A percentile compares a stretch with the other conserved stretches of the same genome.
phyloP scores from a whole-genome alignment of 225 moss, liverwort and hornwort species.

The Physcomitrium patens region DNA sequence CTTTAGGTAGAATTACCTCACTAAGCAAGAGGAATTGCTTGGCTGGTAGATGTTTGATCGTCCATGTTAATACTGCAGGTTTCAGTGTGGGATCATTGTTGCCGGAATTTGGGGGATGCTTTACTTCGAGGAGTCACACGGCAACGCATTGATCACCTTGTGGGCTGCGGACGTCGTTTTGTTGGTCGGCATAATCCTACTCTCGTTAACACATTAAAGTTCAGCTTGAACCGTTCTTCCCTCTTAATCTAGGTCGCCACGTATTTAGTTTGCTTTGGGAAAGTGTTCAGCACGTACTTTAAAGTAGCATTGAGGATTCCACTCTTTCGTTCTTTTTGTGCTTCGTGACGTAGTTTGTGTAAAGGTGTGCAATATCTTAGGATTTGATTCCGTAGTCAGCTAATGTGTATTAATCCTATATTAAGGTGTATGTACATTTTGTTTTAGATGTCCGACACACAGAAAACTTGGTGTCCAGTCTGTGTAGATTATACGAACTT shows the following conservation, averaged over 20 bases:
- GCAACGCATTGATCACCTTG: conserved; percentile 45
- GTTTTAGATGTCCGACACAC: conserved; percentile 11
- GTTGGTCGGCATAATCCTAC: conserved; percentile 43
- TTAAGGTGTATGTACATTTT: conserved; percentile 16
- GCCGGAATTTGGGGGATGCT: conserved; percentile 80
- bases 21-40: not conserved
- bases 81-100: conserved; percentile 68
- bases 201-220: conserved; percentile 36
- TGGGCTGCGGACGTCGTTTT: conserved; percentile 47
- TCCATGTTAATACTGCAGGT: conserved; percentile 40
- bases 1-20: conserved; percentile 2
- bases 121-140: conserved; percentile 62
- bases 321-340: conserved; percentile 12
- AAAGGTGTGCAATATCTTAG: conserved; percentile 9
- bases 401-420: conserved; percentile 13
- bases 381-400: conserved; percentile 23
- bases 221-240: not conserved
- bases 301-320: conserved; percentile 18
- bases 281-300: conserved; percentile 8
- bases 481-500: conserved; percentile 23
- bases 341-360: conserved; percentile 28
- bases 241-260: conserved; percentile 14
- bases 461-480: conserved; percentile 25
- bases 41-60: conserved; percentile 13
- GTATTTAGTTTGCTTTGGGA: conserved; percentile 17